Conservation (phyloP, 371 early-diverging fungal genomes). For the Mortierella sp. region DNA sequence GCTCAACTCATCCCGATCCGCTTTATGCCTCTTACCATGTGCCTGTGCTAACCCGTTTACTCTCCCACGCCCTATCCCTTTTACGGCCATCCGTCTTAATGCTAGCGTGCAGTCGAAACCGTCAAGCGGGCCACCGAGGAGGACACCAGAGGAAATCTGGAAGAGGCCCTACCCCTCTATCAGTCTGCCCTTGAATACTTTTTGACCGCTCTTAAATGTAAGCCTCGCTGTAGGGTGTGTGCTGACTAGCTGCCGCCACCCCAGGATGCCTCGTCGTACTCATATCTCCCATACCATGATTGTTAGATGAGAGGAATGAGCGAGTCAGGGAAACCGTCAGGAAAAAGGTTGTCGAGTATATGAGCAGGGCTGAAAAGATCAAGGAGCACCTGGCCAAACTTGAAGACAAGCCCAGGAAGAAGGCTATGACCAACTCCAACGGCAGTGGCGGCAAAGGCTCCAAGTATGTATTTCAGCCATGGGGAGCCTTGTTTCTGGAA, state of each 20-base stretch:
- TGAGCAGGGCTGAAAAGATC: slow-evolving; percentile 93
- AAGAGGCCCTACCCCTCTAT: slow-evolving; percentile 91
- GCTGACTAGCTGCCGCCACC: not conserved
- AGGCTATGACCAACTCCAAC: slow-evolving; percentile 64
- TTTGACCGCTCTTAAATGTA: slow-evolving; percentile 95
- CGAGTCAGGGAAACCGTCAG: slow-evolving; percentile 86
- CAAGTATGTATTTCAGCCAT: slow-evolving; percentile 45
- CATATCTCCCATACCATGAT: not conserved
- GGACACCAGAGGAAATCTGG: slow-evolving; percentile 90
- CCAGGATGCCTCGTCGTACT: not conserved
- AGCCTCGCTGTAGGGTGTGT: not conserved
- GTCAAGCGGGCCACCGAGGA: slow-evolving; percentile 95
- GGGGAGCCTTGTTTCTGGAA: too few relatives aligned
- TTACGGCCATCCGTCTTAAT: not conserved
- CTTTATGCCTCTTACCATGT: not conserved
- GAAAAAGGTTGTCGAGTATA: slow-evolving; percentile 91
- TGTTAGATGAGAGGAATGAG: slow-evolving; percentile 95
- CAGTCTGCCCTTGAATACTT: slow-evolving; percentile 92
- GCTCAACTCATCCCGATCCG: not conserved
- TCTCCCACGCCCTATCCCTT: not conserved
- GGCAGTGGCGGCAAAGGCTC: slow-evolving; percentile 56
- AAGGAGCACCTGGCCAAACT: slow-evolving; percentile 84
- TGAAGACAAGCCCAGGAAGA: slow-evolving; percentile 74
- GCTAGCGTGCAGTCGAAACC: slow-evolving; percentile 86
- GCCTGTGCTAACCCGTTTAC: not conserved